These are phyloP conservation scores for Amylocarpus encephaloides DNA, from an alignment of 2,329 filamentous ascomycete genomes.

Conservation along the genomic window DNA sequence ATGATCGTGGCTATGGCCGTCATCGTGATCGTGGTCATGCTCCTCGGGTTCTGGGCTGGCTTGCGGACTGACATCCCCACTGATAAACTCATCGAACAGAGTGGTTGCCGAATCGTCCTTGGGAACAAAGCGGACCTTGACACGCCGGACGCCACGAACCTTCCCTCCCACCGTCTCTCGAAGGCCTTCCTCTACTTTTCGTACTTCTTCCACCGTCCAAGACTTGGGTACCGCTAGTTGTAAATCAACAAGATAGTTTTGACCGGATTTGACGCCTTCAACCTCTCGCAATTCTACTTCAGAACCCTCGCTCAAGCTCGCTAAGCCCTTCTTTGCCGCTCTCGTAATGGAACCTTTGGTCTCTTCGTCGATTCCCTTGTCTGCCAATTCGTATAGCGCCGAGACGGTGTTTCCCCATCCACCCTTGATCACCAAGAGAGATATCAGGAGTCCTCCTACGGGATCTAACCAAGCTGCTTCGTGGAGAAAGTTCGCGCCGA, in stretches of 20 bases:
- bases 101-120: constrained; percentile 51
- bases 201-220: constrained; percentile 69
- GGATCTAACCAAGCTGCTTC: constrained; percentile 91
- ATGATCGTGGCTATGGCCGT: constrained; percentile 32
- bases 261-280: constrained; percentile 88
- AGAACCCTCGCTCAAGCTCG: constrained; percentile 45
- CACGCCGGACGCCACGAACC: constrained; percentile 75
- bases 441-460: constrained; percentile 87
- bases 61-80: constrained; percentile 52
- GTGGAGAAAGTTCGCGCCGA: constrained; percentile 78
- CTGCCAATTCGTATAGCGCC: constrained; percentile 82
- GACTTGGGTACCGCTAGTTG: constrained; percentile 72
- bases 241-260: constrained; percentile 90
- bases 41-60: constrained; percentile 56
- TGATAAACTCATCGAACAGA: constrained; percentile 75
- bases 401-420: constrained; percentile 79
- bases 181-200: constrained; percentile 65
- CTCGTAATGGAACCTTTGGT: constrained; percentile 66
- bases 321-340: constrained; percentile 55
- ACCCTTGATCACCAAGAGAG: constrained; percentile 85
- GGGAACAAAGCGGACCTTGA: constrained; percentile 78
- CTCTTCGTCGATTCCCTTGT: constrained; percentile 81
- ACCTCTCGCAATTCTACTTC: constrained; percentile 69
- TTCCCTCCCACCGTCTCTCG: constrained; percentile 66
- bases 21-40: constrained; percentile 39